Conservation (phyloP, 352 stramenopile genomes). For the Phytophthora citricola region DNA sequence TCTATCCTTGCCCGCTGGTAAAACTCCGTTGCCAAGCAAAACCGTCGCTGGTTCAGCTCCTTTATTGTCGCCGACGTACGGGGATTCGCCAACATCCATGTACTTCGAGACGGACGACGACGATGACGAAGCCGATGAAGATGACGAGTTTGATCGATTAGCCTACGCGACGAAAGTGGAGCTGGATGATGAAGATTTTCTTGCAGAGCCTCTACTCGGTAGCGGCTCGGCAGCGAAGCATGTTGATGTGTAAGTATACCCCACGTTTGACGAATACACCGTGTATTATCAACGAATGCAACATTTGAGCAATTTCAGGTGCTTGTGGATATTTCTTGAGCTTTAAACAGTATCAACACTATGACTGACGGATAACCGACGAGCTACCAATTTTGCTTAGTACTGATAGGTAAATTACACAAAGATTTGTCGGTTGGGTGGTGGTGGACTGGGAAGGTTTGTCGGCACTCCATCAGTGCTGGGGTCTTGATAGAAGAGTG, state of each 20-base stretch:
- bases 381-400: background rate
- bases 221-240: slow-evolving; percentile 16
- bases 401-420: slow-evolving; percentile 8
- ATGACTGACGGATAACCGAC: background rate
- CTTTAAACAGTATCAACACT: too few species aligned
- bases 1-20: slow-evolving; percentile 45
- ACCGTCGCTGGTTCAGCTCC: slow-evolving; percentile 20
- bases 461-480: slow-evolving; percentile 27
- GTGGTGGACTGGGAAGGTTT: slow-evolving; percentile 29
- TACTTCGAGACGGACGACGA: slow-evolving; percentile 61
- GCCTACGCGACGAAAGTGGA: slow-evolving; percentile 32
- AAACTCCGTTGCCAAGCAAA: slow-evolving; percentile 21
- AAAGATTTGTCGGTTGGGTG: slow-evolving; percentile 38
- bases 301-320: slow-evolving; percentile 12
- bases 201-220: slow-evolving; percentile 61
- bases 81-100: slow-evolving; percentile 44
- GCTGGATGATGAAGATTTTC: slow-evolving; percentile 33
- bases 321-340: background rate
- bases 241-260: slow-evolving; percentile 9
- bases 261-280: background rate
- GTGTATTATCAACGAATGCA: background rate
- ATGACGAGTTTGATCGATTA: slow-evolving; percentile 13
- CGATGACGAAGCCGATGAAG: slow-evolving; percentile 34
- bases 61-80: slow-evolving; percentile 56
- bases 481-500: slow-evolving; percentile 35